Conservation (phyloP, 1,139 yeast species). For the Trichomonascaceae sp. region DNA sequence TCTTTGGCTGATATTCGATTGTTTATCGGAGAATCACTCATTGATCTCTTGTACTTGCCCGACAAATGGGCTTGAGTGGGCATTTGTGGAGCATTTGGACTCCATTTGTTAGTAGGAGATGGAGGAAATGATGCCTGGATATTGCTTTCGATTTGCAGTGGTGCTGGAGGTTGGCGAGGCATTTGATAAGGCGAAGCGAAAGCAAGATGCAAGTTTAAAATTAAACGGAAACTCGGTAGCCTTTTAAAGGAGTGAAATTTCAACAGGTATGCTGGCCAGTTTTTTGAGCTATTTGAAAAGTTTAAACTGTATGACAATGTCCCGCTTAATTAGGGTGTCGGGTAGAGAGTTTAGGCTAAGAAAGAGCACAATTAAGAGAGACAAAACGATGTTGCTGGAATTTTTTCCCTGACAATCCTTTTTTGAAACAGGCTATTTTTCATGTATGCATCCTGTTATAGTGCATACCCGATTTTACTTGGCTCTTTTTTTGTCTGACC, state of each 20-base stretch:
- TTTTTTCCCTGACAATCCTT: too few species aligned
- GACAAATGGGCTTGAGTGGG: not conserved
- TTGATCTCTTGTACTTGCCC: not conserved
- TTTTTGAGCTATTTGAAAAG: not conserved
- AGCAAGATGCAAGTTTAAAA: not conserved
- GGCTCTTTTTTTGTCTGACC: not conserved
- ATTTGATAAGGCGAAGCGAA: not conserved
- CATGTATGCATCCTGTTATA: not conserved
- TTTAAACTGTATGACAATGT: not conserved
- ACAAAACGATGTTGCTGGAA: not conserved
- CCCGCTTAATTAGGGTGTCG: not conserved
- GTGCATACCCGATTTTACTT: not conserved
- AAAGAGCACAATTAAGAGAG: not conserved
- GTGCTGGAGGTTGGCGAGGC: not conserved
- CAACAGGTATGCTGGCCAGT: not conserved
- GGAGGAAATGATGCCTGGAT: not conserved
- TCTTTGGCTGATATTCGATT: not conserved
- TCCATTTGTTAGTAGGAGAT: not conserved
- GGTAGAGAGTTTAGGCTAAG: not conserved
- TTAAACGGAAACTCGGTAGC: not conserved
- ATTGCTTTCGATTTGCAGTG: not conserved
- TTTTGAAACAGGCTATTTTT: not conserved
- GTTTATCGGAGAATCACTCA: not conserved
- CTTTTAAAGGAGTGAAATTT: not conserved
- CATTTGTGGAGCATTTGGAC: not conserved